Base-by-base conservation (phyloP, 768 basidiomycete genomes). In the Agaricus subrufescens region DNA sequence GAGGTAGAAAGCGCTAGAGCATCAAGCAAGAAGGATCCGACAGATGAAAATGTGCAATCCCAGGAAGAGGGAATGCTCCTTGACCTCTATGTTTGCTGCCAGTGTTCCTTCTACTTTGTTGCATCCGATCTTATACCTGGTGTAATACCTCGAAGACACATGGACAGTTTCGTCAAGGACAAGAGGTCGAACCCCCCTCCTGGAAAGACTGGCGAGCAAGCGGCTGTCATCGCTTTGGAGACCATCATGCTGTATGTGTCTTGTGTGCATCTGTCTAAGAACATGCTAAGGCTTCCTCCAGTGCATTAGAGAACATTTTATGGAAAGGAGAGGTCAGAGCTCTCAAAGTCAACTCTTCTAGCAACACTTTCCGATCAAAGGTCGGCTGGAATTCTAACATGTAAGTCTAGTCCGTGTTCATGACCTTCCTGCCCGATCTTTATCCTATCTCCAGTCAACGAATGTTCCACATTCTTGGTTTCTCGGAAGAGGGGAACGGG, bases 61-160 rank as follows among this genome's bases (percentile, higher is more conserved):
- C 58, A 50, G n/a, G 56, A 67, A 29, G 78, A 77, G 26, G 84
- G 81, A 25, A 81, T 77, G 56, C 67, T 88, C 29, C 71, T 93
- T 42, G 89, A 93, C 67, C 75, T 92, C 29, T 93, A 88, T 64
- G 73, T 91, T 45, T 94, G 91, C 67, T 93, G 91, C 64, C 91
- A 91, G 64, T 94, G 91, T 67, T 85, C 84, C 25, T 69, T 87
- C 60, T 89, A 86, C 64, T 83, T 86, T 61, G 75, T 90, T 39
- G 85, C 81, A 1, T 89, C 87, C 25, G 76, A 79, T 14, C 72
- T 86, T 50, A 84, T 92, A 46, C 82, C 89, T 38, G 91, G 88
- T 4, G 84, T 93, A 43, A 75, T 94, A 57, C 82, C 86, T 7
- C 69, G 74, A 47, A 80, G 80, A 60, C 71, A 78, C 54, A 69